Conservation (phyloP, 345 rosid species). For the Populus deltoides region DNA sequence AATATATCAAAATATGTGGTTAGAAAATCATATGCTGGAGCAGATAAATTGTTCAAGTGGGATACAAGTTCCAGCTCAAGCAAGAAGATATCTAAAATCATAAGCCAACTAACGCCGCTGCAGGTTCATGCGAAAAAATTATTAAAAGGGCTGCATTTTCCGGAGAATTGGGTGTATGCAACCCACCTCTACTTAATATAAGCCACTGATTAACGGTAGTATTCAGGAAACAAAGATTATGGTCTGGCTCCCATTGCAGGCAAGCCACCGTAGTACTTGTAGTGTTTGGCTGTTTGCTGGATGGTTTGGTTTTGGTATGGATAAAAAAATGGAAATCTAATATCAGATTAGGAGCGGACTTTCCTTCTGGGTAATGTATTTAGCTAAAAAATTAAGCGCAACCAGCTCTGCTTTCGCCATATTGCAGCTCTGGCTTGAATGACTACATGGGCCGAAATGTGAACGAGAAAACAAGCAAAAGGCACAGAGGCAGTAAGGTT, state of each 20-base stretch:
- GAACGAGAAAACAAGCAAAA: conserved; percentile 14
- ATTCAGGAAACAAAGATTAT: not conserved
- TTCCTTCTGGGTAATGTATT: not conserved
- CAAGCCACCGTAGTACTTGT: not conserved
- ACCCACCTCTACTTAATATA: not conserved
- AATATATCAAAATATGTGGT: no score
- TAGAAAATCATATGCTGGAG: not conserved
- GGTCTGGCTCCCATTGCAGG: not conserved
- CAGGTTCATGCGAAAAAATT: no score
- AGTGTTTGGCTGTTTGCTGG: not conserved
- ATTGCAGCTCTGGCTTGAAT: not conserved
- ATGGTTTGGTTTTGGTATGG: not conserved
- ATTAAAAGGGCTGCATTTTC: no score
- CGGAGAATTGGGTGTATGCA: no score
- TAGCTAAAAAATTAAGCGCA: not conserved
- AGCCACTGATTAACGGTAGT: not conserved
- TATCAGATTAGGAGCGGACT: not conserved
- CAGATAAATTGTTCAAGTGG: not conserved
- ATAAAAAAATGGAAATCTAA: not conserved
- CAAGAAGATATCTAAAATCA: not conserved
- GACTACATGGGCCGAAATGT: conserved; percentile 11
- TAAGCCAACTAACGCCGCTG: no score
- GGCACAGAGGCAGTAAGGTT: conserved; percentile 5
- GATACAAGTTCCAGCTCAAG: not conserved
- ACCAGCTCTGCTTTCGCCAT: not conserved